Conservation (phyloP, 108 stramenopile genomes). For the Nannochloropsis granulata region DNA sequence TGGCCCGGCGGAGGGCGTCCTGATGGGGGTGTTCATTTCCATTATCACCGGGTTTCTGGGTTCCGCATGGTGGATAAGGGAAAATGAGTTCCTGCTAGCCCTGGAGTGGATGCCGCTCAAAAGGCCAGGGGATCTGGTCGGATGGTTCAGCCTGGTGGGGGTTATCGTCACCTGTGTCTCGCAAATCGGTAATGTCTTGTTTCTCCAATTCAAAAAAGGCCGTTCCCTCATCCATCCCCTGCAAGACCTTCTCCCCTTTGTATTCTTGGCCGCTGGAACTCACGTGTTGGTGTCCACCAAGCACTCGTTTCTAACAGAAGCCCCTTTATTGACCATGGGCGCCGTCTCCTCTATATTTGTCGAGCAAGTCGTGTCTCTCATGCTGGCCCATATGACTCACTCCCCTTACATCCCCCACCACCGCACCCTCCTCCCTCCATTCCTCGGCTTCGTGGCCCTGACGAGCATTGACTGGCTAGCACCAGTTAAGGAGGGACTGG, state of each 20-base stretch:
- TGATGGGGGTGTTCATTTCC: neutral
- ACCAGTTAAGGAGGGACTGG: neutral
- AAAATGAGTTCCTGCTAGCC: neutral
- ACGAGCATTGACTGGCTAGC: neutral
- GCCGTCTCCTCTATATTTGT: neutral
- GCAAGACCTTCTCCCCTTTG: neutral
- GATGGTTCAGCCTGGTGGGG: neutral
- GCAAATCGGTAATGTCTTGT: neutral
- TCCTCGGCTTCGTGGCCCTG: neutral
- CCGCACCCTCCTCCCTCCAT: neutral
- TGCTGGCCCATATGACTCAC: neutral
- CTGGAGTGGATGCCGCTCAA: neutral
- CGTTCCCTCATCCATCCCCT: neutral
- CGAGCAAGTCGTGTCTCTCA: neutral
- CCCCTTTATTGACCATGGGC: neutral
- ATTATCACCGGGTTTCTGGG: neutral
- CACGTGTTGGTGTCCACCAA: neutral
- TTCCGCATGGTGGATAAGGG: neutral
- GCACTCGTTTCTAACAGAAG: neutral
- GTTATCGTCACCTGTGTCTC: neutral
- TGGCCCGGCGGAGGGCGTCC: constrained; percentile 36
- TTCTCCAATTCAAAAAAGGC: neutral
- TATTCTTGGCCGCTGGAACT: neutral
- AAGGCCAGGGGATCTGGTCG: neutral
- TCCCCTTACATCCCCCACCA: neutral